Base-by-base conservation (phyloP, 345 rosid genomes). In the Rubroshorea leprosula region DNA sequence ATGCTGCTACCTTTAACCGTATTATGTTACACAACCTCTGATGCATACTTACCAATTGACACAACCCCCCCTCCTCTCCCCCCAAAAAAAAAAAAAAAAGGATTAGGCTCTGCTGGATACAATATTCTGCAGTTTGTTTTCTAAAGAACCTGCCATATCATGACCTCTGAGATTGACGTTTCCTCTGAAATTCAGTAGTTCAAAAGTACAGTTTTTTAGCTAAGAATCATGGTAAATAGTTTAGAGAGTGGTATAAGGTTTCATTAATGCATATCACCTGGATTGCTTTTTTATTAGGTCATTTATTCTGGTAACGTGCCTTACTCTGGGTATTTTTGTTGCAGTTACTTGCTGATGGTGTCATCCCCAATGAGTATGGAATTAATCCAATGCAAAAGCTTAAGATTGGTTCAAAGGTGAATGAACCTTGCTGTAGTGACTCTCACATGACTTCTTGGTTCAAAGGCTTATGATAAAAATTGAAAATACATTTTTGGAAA, bases 261-360 rank as follows among this genome's bases (percentile, higher is more conserved):
- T 13, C 31, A 6, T 47, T 26, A n/a, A 3, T 5, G 16, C 46
- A 1, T 48, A 25, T 17, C 31, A 25, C 54, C 63, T 27, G 16
- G 19, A 39, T 48, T 19, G 44, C 54, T 48, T 59, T 16, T 58
- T 48, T 7, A 20, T 12, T 8, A 39, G 18, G 45, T 26, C 51
- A 20, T 23, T 18, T 51, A 38, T 17, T 41, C 35, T 27, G 23
- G 16, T 39, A 52, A 58, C 20, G 12, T 16, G 31, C 25, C 43
- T 63, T 22, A 25, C 51, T 60, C 66, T 67, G 58, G 55, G 39
- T 64, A 54, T 60, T 78, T 51, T 73, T 76, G 17, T 72, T 80
- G 73, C 80, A 93, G 97, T 65, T 82, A 66, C 97, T 93, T 51
- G 99, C 99, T 62, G 99, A 93, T 78, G 96, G 97, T 70, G 97